These are phyloP conservation scores for Rhodosporidiobolus odoratus DNA, from an alignment of 768 basidiomycete species.

Conservation along the genomic window DNA sequence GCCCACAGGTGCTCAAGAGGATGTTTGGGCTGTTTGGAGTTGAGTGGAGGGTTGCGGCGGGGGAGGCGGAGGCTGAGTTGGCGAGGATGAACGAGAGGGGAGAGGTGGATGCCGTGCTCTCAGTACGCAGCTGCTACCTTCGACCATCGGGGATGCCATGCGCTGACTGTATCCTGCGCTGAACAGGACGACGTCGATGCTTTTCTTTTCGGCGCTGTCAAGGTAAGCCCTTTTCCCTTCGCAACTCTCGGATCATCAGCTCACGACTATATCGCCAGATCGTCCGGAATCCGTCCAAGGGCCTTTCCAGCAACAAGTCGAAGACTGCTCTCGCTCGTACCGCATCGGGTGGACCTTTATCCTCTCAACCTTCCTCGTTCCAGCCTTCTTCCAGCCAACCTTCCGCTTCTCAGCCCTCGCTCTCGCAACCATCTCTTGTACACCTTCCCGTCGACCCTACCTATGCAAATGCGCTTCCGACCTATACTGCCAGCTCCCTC, in stretches of 20 bases:
- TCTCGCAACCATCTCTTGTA: too few relatives aligned
- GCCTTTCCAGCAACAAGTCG: slow-evolving; percentile 7
- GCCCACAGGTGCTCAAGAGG: not conserved
- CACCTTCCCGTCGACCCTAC: slow-evolving; percentile 4
- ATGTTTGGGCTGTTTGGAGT: slow-evolving; percentile 30
- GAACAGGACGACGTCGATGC: slow-evolving; percentile 39
- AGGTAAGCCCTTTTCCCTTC: slow-evolving; percentile 6
- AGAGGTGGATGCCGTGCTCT: slow-evolving; percentile 34
- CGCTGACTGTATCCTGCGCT: not conserved
- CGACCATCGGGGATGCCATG: fast-evolving
- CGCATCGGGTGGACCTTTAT: too few relatives aligned
- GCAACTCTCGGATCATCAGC: too few relatives aligned
- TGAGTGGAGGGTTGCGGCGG: slow-evolving; percentile 27
- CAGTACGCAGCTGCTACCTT: slow-evolving; percentile 12
- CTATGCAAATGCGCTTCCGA: not conserved
- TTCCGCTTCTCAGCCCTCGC: not conserved
- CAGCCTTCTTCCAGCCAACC: not conserved
- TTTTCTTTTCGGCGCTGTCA: slow-evolving; percentile 33
- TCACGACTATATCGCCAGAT: too few relatives aligned
- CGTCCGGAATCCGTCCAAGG: slow-evolving; percentile 16
- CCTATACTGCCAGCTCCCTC: slow-evolving; percentile 13
- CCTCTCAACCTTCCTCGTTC: not conserved
- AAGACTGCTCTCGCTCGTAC: not conserved
- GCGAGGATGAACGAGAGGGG: slow-evolving; percentile 20
- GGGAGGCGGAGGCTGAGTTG: slow-evolving; percentile 40